phyloP scores from a whole-genome alignment of 2,329 filamentous ascomycete genomes.

The Rutstroemia sp. region DNA sequence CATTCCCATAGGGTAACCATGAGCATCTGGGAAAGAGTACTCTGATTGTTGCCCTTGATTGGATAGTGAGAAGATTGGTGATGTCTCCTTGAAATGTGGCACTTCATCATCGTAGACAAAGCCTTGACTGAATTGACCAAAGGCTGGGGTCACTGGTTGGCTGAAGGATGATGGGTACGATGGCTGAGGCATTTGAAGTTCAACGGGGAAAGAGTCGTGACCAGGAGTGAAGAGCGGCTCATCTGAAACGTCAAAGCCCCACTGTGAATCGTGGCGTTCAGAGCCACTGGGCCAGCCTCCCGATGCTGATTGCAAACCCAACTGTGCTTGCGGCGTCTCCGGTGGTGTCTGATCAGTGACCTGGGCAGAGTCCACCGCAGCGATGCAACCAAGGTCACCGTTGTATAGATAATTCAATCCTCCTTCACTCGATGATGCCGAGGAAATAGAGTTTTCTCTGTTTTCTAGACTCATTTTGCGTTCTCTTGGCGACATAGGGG shows the following conservation, averaged over 20 bases:
- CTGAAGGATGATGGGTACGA: slow-evolving; percentile 21
- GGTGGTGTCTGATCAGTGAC: slow-evolving; percentile 20
- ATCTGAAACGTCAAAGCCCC: slow-evolving; percentile 22
- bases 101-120: slow-evolving; percentile 20
- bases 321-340: slow-evolving; percentile 23
- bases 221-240: slow-evolving; percentile 26
- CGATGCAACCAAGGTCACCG: not conserved
- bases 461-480: slow-evolving; percentile 23
- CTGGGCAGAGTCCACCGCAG: not conserved
- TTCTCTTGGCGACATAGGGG: slow-evolving; percentile 27
- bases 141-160: slow-evolving; percentile 28
- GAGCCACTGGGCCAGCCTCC: slow-evolving; percentile 11
- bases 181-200: slow-evolving; percentile 25
- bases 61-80: slow-evolving; percentile 20
- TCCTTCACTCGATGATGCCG: slow-evolving; percentile 14
- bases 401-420: slow-evolving; percentile 11
- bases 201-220: slow-evolving; percentile 21
- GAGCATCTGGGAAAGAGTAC: slow-evolving; percentile 23
- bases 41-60: slow-evolving; percentile 19
- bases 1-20: slow-evolving; percentile 13
- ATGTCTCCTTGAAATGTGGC: slow-evolving; percentile 21
- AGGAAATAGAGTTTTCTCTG: slow-evolving; percentile 16
- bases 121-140: slow-evolving; percentile 23
- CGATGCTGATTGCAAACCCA: slow-evolving; percentile 11
- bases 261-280: slow-evolving; percentile 18